Evolutionary conservation across 257 asterid genomes (phyloP), one percentile per base, ranked within the genome.

Genomic region (Haberlea rhodopensis): DNA sequence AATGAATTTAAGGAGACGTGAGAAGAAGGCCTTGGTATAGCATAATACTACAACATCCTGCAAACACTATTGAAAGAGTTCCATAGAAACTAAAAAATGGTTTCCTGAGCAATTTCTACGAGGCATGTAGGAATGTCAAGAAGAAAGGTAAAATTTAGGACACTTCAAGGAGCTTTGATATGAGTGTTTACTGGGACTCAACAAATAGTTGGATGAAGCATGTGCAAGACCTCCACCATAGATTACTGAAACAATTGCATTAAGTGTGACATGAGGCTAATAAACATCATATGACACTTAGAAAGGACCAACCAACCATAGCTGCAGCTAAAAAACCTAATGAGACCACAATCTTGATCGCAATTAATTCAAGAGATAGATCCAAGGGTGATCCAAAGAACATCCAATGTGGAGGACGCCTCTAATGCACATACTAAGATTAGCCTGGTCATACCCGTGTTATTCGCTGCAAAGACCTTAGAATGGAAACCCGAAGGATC

Each of bases 21-120:
- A 40, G 3, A 40, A 11, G 19, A 40, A 40, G 15, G 48, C 18
- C 18, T 13, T 15, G 6, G 48, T 40, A 40, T 40, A 40, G 18
- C 48, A 40, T 40, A 40, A 40, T 40, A 40, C 48, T 40, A 40
- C 48, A 40, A 40, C 48, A 40, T 37, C 46, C 46, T 37, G 46
- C 5, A 11, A 2, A 37, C 46, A n/a, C 46, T 6, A 37, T 11
- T 37, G 46, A 16, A 37, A 37, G 43, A 32, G 43, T 32, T 37
- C n/a, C n/a, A 11, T 37, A 9, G 46, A 11, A 37, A 37, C 46
- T 37, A 37, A 37, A n/a, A 37, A 37, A 10, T 37, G 46, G 40
- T 37, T 37, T 2, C n/a, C 16, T 11, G n/a, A 37, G 46, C n/a
- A 37, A 37, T 37, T 37, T 2, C 5, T 37, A 37, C 46, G 0